Percentiles rank a stretch among this genome's conserved stretches.
These are phyloP conservation scores for Blastocystis sp. DNA, from an alignment of 352 stramenopile species.

Conservation along the genomic window DNA sequence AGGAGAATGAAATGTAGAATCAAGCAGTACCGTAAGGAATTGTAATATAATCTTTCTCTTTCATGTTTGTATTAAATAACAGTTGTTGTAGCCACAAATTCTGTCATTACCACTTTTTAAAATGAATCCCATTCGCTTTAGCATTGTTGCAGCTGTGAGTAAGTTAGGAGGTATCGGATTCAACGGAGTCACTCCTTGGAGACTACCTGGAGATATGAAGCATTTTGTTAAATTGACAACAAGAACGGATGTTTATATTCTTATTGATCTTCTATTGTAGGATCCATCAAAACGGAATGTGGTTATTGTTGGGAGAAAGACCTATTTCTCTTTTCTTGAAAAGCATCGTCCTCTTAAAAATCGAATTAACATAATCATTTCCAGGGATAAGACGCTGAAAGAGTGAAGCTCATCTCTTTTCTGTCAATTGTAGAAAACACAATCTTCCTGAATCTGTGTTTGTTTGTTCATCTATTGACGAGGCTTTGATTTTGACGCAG, in stretches of 20 bases:
- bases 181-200: constrained; percentile 83
- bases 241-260: not conserved
- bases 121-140: constrained; percentile 64
- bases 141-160: constrained; percentile 78
- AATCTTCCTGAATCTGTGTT: constrained; percentile 33
- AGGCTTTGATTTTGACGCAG: constrained; percentile 78
- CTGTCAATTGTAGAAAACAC: not conserved
- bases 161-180: constrained; percentile 79
- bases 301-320: constrained; percentile 99
- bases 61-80: not conserved
- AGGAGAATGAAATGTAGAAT: not conserved
- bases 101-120: not conserved
- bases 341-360: constrained; percentile 87
- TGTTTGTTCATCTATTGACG: constrained; percentile 76
- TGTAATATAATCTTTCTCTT: not conserved
- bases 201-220: constrained; percentile 85
- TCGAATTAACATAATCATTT: constrained; percentile 91
- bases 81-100: not conserved
- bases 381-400: constrained; percentile 68
- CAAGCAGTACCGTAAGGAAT: not conserved
- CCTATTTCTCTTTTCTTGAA: constrained; percentile 91
- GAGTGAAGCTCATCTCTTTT: not conserved
- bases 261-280: constrained; percentile 33
- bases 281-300: constrained; percentile 74
- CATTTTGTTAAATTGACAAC: constrained; percentile 82